These are phyloP conservation scores for Corchorus capsularis DNA, from an alignment of 345 rosid genomes.

Conservation along the genomic window DNA sequence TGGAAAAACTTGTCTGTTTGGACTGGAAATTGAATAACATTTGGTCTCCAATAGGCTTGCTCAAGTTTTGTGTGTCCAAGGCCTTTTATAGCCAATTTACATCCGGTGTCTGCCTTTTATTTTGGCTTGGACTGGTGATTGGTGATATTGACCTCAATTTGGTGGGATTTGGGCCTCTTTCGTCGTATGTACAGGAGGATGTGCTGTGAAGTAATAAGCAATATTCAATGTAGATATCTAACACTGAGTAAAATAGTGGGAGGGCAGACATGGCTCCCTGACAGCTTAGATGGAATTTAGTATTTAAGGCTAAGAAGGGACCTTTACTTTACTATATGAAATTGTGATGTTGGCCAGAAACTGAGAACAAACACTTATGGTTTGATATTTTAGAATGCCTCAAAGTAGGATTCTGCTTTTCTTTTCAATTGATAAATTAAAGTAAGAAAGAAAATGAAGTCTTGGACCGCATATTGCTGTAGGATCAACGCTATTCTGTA, in stretches of 20 bases:
- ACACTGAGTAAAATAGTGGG: background rate
- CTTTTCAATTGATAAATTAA: background rate
- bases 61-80: background rate
- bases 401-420: background rate
- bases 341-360: background rate
- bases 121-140: background rate
- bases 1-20: background rate
- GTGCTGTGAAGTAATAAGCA: background rate
- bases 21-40: background rate
- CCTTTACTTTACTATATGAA: background rate
- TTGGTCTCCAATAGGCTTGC: background rate
- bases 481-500: background rate
- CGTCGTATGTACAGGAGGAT: background rate
- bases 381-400: background rate
- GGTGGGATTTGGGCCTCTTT: background rate
- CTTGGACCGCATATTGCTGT: background rate
- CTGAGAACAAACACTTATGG: background rate
- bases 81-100: background rate
- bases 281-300: background rate
- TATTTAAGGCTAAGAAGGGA: background rate
- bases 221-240: background rate
- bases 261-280: background rate
- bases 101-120: background rate
- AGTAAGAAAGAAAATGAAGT: background rate
- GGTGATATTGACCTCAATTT: background rate